Percentiles rank a stretch among this genome's conserved stretches.
Evolutionary conservation across 2,329 filamentous ascomycete genomes (phyloP).

Genomic region (Claviceps quebecensis): DNA sequence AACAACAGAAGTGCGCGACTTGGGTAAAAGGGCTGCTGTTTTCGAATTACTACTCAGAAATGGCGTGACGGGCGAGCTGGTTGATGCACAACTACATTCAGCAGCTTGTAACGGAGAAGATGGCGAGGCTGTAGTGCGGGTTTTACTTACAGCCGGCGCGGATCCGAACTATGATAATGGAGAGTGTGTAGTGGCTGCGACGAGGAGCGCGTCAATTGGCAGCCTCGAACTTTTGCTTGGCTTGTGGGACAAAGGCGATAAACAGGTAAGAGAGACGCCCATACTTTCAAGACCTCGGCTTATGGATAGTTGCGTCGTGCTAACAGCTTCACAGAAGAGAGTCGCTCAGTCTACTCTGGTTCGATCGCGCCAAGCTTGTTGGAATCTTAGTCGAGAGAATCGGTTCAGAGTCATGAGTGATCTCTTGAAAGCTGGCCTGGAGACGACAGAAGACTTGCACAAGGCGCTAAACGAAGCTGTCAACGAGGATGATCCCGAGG

Average conservation of each 20-base stretch:
- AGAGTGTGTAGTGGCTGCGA: slow-evolving; percentile 40
- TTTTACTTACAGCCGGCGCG: slow-evolving; percentile 38
- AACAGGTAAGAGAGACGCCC: slow-evolving; percentile 21
- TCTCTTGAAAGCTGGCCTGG: slow-evolving; percentile 37
- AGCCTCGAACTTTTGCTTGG: slow-evolving; percentile 39
- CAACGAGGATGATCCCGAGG: slow-evolving; percentile 37
- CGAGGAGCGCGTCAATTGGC: slow-evolving; percentile 34
- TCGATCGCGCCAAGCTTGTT: slow-evolving; percentile 38
- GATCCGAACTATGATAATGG: slow-evolving; percentile 41
- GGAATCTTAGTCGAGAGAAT: slow-evolving; percentile 33
- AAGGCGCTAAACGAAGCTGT: slow-evolving; percentile 36
- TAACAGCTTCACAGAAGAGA: slow-evolving; percentile 21
- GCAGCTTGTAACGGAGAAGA: slow-evolving; percentile 37
- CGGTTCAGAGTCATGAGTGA: slow-evolving; percentile 33
- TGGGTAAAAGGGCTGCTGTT: slow-evolving; percentile 33
- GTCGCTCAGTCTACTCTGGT: slow-evolving; percentile 33
- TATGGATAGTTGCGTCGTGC: background rate
- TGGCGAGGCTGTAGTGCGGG: slow-evolving; percentile 32
- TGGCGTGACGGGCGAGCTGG: slow-evolving; percentile 34
- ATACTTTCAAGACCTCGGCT: background rate
- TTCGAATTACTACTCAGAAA: slow-evolving; percentile 36
- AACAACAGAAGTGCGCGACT: slow-evolving; percentile 36
- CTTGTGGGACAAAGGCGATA: slow-evolving; percentile 25
- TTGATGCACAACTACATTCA: slow-evolving; percentile 39
- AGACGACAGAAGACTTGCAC: slow-evolving; percentile 34